Base-by-base conservation (phyloP, 2,329 filamentous ascomycete genomes). In the Elsinoe australis region DNA sequence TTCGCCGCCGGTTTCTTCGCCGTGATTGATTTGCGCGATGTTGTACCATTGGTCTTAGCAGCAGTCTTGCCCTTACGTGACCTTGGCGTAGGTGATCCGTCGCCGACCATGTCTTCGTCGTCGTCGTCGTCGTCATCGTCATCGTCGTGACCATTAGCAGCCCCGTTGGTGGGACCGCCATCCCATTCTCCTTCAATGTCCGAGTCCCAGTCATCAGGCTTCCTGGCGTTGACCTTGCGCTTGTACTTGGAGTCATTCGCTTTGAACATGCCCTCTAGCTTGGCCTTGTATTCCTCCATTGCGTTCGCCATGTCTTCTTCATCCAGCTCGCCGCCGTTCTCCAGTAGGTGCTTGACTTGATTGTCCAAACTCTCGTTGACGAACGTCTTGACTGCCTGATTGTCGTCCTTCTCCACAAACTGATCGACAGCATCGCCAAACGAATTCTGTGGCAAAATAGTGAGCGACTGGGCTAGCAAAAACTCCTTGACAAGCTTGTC, bases 351-450 rank as follows among this genome's bases (percentile, higher is more conserved):
- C 50, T 68, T 67, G 33, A 71, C 59, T 50, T 73, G 70, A 12
- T 59, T 62, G 10, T 60, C 59, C 21, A 74, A 58, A 53, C 64
- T 68, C 3, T 70, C 64, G 3, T 65, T 61, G 5, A 74, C 66
- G 50, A 74, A 74, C 9, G 61, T 64, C 53, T 70, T 64, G 81
- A 96, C 87, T 2, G 87, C 87, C 58, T 92, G 82, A 61, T 89
- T 94, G 68, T 98, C 92, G 55, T 95, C 87, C 56, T 96, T 96
- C 62, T 89, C 82, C 19, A 98, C 87, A 58, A 92, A 98, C 52
- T 94, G 85, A 38, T 82, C 83, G 4, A 98, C 87, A 0, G 92
- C 92, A 59, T 96, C 89, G 12, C 88, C 85, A 59, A 98, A 95
- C 0, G 84, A 85, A 22, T 89, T 92, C 58, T 95, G 87, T 0